Evolutionary conservation across 1,284 basidiomycete species (phyloP).

Genomic region (Cutaneotrichosporon arboriforme): DNA sequence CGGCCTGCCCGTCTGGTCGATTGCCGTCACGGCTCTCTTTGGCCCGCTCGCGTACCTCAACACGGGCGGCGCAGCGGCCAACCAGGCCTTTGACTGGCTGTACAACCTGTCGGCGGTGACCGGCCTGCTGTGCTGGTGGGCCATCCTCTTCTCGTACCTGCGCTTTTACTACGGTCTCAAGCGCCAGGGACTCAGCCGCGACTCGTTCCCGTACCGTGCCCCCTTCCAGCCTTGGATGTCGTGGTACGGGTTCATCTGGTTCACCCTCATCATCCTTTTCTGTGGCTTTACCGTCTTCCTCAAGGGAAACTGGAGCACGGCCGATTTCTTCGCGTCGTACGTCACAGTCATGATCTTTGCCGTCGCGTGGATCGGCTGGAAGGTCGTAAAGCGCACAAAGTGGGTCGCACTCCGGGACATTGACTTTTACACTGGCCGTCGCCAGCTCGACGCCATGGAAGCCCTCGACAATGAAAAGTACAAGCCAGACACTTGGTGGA

Average conservation of each 20-base stretch:
- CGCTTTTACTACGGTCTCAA: constrained; percentile 64
- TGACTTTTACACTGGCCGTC: constrained; percentile 61
- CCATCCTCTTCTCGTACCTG: constrained; percentile 67
- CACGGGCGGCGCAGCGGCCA: constrained; percentile 33
- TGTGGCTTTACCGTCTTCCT: constrained; percentile 55
- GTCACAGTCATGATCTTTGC: constrained; percentile 42
- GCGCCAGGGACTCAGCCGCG: constrained; percentile 57
- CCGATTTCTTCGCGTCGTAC: constrained; percentile 47
- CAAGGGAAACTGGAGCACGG: constrained; percentile 53
- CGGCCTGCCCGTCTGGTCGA: constrained; percentile 64
- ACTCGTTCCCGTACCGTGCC: constrained; percentile 54
- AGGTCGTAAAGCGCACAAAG: constrained; percentile 55
- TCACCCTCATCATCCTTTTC: constrained; percentile 37
- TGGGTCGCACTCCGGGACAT: constrained; percentile 55
- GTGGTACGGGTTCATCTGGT: constrained; percentile 26
- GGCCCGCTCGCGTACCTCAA: constrained; percentile 55
- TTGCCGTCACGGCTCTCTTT: constrained; percentile 55
- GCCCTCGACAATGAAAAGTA: constrained; percentile 30
- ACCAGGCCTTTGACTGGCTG: constrained; percentile 54
- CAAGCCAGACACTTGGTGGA: constrained; percentile 20
- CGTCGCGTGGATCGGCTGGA: constrained; percentile 57
- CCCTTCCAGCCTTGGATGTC: constrained; percentile 17
- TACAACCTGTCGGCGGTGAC: constrained; percentile 65
- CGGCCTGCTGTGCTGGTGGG: constrained; percentile 62
- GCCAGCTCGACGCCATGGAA: constrained; percentile 59